Evolutionary conservation across 805 yeast genomes (phyloP).

Genomic region (Teunomyces cretensis): DNA sequence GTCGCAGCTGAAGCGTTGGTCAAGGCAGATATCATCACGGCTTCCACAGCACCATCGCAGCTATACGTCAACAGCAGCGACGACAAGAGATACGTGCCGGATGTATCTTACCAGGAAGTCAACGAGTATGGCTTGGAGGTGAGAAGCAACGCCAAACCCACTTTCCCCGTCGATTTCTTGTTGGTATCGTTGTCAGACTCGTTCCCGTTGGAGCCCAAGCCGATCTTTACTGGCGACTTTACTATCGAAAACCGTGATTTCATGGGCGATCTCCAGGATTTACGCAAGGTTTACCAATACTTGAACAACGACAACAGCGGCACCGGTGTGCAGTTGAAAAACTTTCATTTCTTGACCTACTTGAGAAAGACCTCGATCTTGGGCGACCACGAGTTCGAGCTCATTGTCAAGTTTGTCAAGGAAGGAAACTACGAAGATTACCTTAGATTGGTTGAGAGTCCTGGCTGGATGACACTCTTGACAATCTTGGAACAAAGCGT

Average conservation of each 20-base stretch:
- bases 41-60: slow-evolving; percentile 88
- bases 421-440: slow-evolving; percentile 44
- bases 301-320: slow-evolving; percentile 36
- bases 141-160: slow-evolving; percentile 56
- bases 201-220: slow-evolving; percentile 66
- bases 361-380: slow-evolving; percentile 58
- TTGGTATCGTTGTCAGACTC: slow-evolving; percentile 90
- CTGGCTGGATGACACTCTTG: slow-evolving; percentile 82
- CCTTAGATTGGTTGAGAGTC: slow-evolving; percentile 53
- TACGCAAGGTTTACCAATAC: slow-evolving; percentile 51
- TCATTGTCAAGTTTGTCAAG: slow-evolving; percentile 50
- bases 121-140: slow-evolving; percentile 89
- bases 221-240: slow-evolving; percentile 55
- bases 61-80: slow-evolving; percentile 78
- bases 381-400: slow-evolving; percentile 50
- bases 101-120: slow-evolving; percentile 76
- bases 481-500: slow-evolving; percentile 46
- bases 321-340: slow-evolving; percentile 44
- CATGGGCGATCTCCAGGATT: slow-evolving; percentile 72
- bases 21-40: slow-evolving; percentile 78
- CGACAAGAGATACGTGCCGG: slow-evolving; percentile 85
- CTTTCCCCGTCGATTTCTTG: slow-evolving; percentile 39
- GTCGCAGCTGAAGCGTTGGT: slow-evolving; percentile 85
- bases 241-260: slow-evolving; percentile 80
- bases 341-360: slow-evolving; percentile 75